Evolutionary conservation across 2,329 filamentous ascomycete genomes (phyloP).

Genomic region (Penicillium sp.): DNA sequence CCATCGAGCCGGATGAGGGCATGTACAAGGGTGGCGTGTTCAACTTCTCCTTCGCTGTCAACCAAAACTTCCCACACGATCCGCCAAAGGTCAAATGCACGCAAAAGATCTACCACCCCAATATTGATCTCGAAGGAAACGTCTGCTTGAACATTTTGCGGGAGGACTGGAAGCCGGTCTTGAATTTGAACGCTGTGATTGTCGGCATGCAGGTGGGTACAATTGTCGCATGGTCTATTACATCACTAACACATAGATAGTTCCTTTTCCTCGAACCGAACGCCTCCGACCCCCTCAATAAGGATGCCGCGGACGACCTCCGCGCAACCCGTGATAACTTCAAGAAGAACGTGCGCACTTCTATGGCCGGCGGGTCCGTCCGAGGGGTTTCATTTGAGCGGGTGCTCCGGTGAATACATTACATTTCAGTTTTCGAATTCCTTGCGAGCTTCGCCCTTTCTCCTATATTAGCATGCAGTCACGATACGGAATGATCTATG

Average conservation of each 20-base stretch:
- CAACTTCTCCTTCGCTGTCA: constrained; percentile 88
- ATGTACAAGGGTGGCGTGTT: constrained; percentile 88
- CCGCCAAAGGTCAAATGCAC: constrained; percentile 96
- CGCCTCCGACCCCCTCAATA: constrained; percentile 95
- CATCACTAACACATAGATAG: constrained; percentile 45
- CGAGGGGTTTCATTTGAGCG: constrained; percentile 74
- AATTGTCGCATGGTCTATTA: neutral
- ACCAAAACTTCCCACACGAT: constrained; percentile 94
- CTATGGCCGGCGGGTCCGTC: constrained; percentile 80
- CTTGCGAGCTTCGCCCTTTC: neutral
- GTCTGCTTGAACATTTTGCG: constrained; percentile 96
- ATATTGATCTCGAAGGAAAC: constrained; percentile 97
- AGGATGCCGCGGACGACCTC: constrained; percentile 93
- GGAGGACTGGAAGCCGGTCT: constrained; percentile 98
- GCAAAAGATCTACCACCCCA: constrained; percentile 98
- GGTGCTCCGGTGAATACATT: constrained; percentile 64
- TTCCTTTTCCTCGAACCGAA: constrained; percentile 98
- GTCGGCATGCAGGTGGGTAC: constrained; percentile 77
- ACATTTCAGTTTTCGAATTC: neutral
- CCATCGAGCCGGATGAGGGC: constrained; percentile 56
- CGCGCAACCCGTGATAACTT: constrained; percentile 83
- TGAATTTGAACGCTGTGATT: constrained; percentile 95
- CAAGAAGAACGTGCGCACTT: constrained; percentile 81
- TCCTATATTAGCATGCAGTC: neutral
- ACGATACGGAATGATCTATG: constrained; percentile 16